Conservation (phyloP, 345 rosid species). For the Sapria himalayana region DNA sequence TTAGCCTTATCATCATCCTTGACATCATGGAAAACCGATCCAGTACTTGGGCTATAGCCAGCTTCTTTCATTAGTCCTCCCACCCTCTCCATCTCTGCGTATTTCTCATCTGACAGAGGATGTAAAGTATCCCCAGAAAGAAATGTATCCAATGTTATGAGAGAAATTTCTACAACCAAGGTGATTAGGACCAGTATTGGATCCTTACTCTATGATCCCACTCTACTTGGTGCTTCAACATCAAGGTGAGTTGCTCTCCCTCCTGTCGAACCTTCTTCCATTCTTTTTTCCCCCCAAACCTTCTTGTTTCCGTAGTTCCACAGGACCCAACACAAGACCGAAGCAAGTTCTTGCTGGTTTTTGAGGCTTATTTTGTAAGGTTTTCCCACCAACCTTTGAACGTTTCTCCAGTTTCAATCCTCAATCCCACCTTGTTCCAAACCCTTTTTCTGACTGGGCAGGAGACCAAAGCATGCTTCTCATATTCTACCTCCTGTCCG, state of each 20-base stretch:
- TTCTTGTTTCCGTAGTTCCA: no score
- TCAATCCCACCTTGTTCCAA: no score
- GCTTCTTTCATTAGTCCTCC: conserved; percentile 8
- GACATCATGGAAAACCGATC: conserved; percentile 35
- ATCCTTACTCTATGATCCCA: no score
- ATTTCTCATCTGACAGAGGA: conserved; percentile 26
- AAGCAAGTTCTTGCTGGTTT: no score
- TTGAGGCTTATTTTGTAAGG: no score
- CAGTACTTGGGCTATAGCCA: conserved; percentile 17
- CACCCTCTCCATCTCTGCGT: conserved; percentile 3
- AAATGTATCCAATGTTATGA: conserved; percentile 12
- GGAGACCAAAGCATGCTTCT: no score
- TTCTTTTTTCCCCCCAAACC: no score
- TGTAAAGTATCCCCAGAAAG: conserved; percentile 5
- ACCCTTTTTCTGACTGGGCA: no score
- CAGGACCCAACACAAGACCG: no score
- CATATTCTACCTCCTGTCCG: no score
- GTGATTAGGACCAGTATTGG: conserved; percentile 24
- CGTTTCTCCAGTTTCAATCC: no score
- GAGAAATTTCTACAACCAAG: conserved; percentile 22
- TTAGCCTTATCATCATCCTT: conserved; percentile 17
- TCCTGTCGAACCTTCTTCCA: conserved; percentile 59
- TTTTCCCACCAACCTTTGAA: no score
- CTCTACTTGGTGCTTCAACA: conserved; percentile 46
- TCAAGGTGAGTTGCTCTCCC: conserved; percentile 33